Evolutionary conservation across 139 green algal genomes (phyloP).

Genomic region (Volvox africanus): DNA sequence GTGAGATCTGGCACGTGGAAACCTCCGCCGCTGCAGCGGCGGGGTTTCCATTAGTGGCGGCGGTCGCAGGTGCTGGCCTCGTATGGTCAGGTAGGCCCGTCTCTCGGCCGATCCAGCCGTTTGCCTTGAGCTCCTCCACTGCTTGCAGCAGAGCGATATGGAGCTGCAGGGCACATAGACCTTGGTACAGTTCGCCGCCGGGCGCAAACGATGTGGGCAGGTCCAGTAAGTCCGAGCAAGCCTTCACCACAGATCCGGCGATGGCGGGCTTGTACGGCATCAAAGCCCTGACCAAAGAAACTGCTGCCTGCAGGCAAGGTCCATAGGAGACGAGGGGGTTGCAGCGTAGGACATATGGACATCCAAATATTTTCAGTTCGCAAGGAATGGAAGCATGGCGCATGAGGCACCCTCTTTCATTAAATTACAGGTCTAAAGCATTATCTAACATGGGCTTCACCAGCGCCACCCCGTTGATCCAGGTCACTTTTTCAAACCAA

Average conservation of each 20-base stretch:
- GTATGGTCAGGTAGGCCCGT: too few species aligned
- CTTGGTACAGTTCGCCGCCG: neutral
- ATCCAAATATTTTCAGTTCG: too few species aligned
- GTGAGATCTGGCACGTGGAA: neutral
- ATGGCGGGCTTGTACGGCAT: slow-evolving; percentile 2
- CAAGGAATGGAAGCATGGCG: too few species aligned
- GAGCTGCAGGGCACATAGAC: slow-evolving; percentile 34
- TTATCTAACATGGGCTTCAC: too few species aligned
- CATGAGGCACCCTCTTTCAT: too few species aligned
- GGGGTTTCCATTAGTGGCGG: neutral
- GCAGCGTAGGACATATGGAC: too few species aligned
- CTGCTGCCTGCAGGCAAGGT: neutral
- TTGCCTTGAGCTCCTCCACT: neutral
- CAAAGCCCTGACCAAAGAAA: neutral
- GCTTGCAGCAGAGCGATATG: slow-evolving; percentile 20
- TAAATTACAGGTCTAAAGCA: too few species aligned
- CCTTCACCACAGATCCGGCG: neutral
- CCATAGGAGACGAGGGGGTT: too few species aligned
- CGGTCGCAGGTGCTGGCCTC: neutral
- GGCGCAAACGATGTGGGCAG: slow-evolving; percentile 2
- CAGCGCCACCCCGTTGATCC: too few species aligned
- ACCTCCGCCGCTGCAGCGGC: neutral
- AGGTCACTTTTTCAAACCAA: too few species aligned
- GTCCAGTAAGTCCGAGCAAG: slow-evolving; percentile 19
- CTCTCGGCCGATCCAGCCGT: neutral